Percentiles rank a stretch among this genome's conserved stretches.
Evolutionary conservation across 106 monocot genomes (phyloP).

Genomic region (Phalaenopsis equestris): DNA sequence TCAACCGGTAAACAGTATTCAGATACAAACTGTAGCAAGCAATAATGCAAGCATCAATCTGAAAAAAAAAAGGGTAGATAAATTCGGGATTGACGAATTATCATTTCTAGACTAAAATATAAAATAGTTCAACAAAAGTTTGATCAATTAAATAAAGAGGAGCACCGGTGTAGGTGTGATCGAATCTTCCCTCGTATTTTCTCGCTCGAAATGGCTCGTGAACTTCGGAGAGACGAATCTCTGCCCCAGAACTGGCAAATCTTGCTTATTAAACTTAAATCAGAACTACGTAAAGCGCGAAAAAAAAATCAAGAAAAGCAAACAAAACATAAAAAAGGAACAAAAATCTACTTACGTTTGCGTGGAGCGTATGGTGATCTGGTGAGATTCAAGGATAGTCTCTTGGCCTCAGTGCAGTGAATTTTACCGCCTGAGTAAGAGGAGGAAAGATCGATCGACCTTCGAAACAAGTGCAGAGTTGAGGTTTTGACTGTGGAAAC

Average conservation of each 20-base stretch:
- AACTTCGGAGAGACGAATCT: constrained; percentile 12
- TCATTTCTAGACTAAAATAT: not conserved
- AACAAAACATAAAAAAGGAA: not conserved
- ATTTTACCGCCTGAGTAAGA: not conserved
- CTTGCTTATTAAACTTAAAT: not conserved
- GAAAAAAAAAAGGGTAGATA: not conserved
- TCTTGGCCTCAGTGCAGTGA: not conserved
- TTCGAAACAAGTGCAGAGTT: not conserved
- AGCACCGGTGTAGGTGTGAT: constrained; percentile 1
- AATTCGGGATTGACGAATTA: not conserved
- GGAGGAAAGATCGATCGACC: not conserved
- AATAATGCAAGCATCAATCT: not conserved
- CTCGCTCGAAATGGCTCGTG: constrained; percentile 19
- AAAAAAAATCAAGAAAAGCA: not conserved
- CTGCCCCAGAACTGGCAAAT: constrained; percentile 1
- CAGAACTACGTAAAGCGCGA: not conserved
- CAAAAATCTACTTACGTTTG: not conserved
- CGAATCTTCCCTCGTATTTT: constrained; percentile 10
- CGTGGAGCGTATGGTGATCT: not conserved
- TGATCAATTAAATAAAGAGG: not conserved
- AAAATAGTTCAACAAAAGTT: not conserved
- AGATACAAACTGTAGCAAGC: not conserved
- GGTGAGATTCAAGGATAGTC: not conserved
- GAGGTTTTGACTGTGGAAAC: not conserved
- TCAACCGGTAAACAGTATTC: not conserved